phyloP scores from a whole-genome alignment of 257 asterid genomes.

The Nicotiana paniculata region DNA sequence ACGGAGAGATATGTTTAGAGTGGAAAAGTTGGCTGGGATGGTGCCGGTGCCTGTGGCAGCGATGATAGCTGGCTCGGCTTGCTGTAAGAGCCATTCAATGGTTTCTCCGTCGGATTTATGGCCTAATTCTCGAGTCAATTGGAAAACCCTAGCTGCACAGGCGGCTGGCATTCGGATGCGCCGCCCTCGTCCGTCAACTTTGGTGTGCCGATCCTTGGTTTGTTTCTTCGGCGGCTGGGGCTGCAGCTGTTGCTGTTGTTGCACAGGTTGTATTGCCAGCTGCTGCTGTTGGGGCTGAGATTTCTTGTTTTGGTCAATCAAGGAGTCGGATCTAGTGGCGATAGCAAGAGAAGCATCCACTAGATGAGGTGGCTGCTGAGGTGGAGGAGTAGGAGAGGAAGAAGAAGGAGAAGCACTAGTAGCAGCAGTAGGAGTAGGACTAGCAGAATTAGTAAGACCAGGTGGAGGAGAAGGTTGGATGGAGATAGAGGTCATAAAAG shows the following conservation, averaged over 20 bases:
- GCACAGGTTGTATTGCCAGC: conserved; percentile 2
- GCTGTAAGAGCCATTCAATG: conserved; percentile 70
- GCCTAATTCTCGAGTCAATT: conserved; percentile 60
- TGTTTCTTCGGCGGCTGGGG: conserved; percentile 38
- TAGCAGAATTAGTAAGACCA: background rate
- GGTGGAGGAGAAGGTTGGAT: conserved; percentile 9
- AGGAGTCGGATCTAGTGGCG: conserved; percentile 46
- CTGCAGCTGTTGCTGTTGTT: background rate
- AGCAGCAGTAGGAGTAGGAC: background rate
- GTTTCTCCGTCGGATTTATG: conserved; percentile 79
- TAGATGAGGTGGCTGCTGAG: conserved; percentile 18
- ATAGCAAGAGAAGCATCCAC: conserved; percentile 59
- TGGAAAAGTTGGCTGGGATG: conserved; percentile 62
- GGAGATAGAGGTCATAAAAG: conserved; percentile 31
- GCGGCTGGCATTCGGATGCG: conserved; percentile 88
- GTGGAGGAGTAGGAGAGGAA: conserved; percentile 21
- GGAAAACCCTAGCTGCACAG: conserved; percentile 81
- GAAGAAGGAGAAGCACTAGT: conserved; percentile 19
- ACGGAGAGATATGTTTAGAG: conserved; percentile 55
- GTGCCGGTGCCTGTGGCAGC: conserved; percentile 86
- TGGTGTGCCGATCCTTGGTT: conserved; percentile 80
- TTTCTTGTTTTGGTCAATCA: conserved; percentile 27
- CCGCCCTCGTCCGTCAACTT: conserved; percentile 78
- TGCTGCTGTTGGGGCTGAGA: conserved; percentile 17
- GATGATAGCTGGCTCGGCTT: conserved; percentile 75